A percentile compares a stretch with the other conserved stretches of the same genome.
Evolutionary conservation across 2,329 filamentous ascomycete genomes (phyloP).

Genomic region (Aureobasidium sp.): DNA sequence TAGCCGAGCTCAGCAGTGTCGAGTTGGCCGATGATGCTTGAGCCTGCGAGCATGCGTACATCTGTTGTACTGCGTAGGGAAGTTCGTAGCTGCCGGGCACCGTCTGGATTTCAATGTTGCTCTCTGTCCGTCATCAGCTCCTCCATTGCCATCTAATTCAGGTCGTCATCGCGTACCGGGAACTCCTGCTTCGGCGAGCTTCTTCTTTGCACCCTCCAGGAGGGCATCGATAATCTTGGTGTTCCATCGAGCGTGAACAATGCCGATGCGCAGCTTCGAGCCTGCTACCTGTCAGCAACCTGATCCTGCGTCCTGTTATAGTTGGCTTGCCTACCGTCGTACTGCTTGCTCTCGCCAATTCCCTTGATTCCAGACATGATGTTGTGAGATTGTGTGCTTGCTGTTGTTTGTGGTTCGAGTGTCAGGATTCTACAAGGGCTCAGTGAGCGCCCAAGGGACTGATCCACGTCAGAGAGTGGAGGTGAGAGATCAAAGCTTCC

Average conservation of each 20-base stretch:
- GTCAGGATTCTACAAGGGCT: neutral
- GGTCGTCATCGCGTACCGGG: conserved; percentile 27
- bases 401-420: neutral
- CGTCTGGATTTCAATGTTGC: conserved; percentile 80
- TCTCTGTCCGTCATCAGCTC: conserved; percentile 36
- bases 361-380: conserved; percentile 52
- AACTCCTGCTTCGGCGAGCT: conserved; percentile 70
- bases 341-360: conserved; percentile 48
- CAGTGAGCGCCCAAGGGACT: neutral
- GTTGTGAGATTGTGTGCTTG: neutral
- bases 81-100: conserved; percentile 94
- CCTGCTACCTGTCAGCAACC: conserved; percentile 27
- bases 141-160: no score
- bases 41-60: conserved; percentile 46
- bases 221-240: conserved; percentile 76
- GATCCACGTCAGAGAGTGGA: neutral
- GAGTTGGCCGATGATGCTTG: conserved; percentile 57
- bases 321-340: conserved; percentile 40
- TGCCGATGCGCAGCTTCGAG: conserved; percentile 71
- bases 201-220: conserved; percentile 68
- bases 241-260: conserved; percentile 97
- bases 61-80: conserved; percentile 78
- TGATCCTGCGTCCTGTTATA: neutral
- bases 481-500: neutral
- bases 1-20: conserved; percentile 55